Percentiles rank a stretch among this genome's conserved stretches.
phyloP scores from a whole-genome alignment of 1,284 basidiomycete species.

The Marasmius fiardii region DNA sequence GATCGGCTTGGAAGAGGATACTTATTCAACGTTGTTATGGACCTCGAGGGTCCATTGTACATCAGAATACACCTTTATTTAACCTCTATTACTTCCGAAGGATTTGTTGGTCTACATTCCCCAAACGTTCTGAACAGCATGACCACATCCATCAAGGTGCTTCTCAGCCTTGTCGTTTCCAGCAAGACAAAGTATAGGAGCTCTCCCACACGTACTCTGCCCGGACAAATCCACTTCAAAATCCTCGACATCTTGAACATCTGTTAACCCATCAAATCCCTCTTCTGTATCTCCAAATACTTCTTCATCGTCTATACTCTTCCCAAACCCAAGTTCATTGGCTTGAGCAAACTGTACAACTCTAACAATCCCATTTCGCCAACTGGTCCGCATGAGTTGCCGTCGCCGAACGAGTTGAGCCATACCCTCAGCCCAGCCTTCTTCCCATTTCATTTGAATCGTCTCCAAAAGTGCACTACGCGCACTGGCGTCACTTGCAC shows the following conservation, averaged over 20 bases:
- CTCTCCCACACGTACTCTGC: slow-evolving; percentile 15
- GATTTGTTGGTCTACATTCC: too few species aligned
- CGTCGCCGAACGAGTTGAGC: slow-evolving; percentile 40
- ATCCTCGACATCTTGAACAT: slow-evolving; percentile 32
- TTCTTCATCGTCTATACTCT: slow-evolving; percentile 23
- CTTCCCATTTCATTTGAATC: slow-evolving; percentile 48
- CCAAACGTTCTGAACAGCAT: background rate
- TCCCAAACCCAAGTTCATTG: slow-evolving; percentile 10
- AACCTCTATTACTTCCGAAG: too few species aligned
- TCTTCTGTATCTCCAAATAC: slow-evolving; percentile 18
- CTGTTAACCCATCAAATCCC: slow-evolving; percentile 45
- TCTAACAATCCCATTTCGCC: slow-evolving; percentile 37
- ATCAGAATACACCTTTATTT: too few species aligned
- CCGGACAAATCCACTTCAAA: slow-evolving; percentile 25
- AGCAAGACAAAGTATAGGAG: slow-evolving; percentile 47
- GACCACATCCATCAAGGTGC: background rate
- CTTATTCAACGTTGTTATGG: too few species aligned
- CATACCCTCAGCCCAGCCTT: slow-evolving; percentile 59
- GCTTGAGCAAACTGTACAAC: slow-evolving; percentile 38
- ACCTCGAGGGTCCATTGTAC: too few species aligned
- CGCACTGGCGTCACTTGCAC: background rate
- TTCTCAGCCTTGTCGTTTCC: slow-evolving; percentile 22
- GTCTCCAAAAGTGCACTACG: slow-evolving; percentile 23
- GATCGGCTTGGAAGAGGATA: too few species aligned
- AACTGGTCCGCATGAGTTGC: slow-evolving; percentile 40